These are phyloP conservation scores for Alternaria panax DNA, from an alignment of 2,329 filamentous ascomycete species.

Conservation along the genomic window DNA sequence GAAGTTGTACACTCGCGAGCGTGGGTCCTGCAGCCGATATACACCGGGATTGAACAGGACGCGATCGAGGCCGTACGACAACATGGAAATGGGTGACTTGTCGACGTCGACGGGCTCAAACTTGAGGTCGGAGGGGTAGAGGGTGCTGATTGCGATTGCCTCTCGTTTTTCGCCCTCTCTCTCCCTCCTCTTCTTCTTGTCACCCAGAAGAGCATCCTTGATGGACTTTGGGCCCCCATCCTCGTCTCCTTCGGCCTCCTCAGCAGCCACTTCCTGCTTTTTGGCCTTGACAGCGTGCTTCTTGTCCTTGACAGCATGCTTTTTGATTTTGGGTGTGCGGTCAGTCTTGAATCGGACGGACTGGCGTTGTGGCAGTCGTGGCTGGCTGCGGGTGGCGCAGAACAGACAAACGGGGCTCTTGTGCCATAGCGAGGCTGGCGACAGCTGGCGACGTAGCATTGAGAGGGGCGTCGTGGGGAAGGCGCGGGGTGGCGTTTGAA, in stretches of 20 bases:
- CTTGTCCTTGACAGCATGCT: neutral
- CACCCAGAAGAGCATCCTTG: slow-evolving; percentile 32
- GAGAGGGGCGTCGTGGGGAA: slow-evolving; percentile 4
- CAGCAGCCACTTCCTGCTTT: neutral
- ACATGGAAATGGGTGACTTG: slow-evolving; percentile 64
- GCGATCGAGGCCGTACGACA: slow-evolving; percentile 80
- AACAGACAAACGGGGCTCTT: slow-evolving; percentile 27
- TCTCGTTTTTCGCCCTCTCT: slow-evolving; percentile 12
- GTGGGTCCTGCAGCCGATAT: slow-evolving; percentile 87
- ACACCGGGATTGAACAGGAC: slow-evolving; percentile 93
- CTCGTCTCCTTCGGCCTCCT: neutral
- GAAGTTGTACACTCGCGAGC: slow-evolving; percentile 92
- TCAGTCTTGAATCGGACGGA: slow-evolving; percentile 25
- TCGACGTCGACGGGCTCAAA: slow-evolving; percentile 53
- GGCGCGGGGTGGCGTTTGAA: slow-evolving; percentile 4
- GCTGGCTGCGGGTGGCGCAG: slow-evolving; percentile 26
- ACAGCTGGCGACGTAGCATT: slow-evolving; percentile 40
- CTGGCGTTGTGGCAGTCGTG: slow-evolving; percentile 16
- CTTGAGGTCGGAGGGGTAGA: slow-evolving; percentile 40
- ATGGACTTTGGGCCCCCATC: slow-evolving; percentile 22
- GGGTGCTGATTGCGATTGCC: slow-evolving; percentile 31
- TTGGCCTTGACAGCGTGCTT: neutral
- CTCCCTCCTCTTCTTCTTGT: slow-evolving; percentile 15
- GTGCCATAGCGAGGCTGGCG: slow-evolving; percentile 28
- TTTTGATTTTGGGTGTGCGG: neutral